phyloP scores from a whole-genome alignment of 2,329 filamentous ascomycete species.

The Cordyceps cicadae region DNA sequence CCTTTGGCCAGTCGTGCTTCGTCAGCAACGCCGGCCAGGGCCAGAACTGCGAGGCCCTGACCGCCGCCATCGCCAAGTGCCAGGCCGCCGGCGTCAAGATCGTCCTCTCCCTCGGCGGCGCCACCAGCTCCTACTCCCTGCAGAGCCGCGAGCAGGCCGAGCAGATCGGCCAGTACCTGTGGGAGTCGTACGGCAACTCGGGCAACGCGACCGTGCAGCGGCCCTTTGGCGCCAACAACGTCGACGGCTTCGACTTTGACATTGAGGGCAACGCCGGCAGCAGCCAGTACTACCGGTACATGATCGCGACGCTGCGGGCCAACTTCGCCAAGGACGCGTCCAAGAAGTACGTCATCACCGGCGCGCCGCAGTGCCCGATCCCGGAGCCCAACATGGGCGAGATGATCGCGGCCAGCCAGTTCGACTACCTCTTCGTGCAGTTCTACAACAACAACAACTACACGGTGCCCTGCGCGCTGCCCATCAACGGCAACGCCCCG shows the following conservation, averaged over 20 bases:
- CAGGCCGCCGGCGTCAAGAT: conserved; percentile 17
- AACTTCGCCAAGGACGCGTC: conserved; percentile 15
- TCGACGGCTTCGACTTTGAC: conserved; percentile 20
- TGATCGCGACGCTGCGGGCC: conserved; percentile 17
- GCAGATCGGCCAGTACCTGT: conserved; percentile 17
- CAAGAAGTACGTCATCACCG: conserved; percentile 35
- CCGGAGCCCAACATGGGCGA: conserved; percentile 30
- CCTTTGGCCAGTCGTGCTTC: conserved; percentile 30
- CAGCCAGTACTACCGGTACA: conserved; percentile 16
- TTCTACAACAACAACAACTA: conserved; percentile 41
- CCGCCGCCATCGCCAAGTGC: conserved; percentile 18
- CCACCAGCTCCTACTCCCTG: conserved; percentile 15
- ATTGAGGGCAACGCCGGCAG: conserved; percentile 17
- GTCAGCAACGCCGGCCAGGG: conserved; percentile 25
- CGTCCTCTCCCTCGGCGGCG: conserved; percentile 13
- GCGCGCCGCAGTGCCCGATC: conserved; percentile 37
- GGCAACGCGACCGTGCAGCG: conserved; percentile 11
- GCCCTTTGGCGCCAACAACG: conserved; percentile 14
- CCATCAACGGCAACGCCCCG: conserved; percentile 13
- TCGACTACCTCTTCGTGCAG: conserved; percentile 37
- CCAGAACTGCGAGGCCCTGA: conserved; percentile 19
- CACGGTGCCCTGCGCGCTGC: conserved; percentile 18
- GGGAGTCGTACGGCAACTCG: conserved; percentile 17
- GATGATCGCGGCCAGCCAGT: conserved; percentile 30
- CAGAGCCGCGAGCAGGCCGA: conserved; percentile 16